Evolutionary conservation across 371 early-diverging fungal genomes (phyloP), one percentile per base, ranked within the genome.

Genomic region (Amoeboaphelidium protococcarum): DNA sequence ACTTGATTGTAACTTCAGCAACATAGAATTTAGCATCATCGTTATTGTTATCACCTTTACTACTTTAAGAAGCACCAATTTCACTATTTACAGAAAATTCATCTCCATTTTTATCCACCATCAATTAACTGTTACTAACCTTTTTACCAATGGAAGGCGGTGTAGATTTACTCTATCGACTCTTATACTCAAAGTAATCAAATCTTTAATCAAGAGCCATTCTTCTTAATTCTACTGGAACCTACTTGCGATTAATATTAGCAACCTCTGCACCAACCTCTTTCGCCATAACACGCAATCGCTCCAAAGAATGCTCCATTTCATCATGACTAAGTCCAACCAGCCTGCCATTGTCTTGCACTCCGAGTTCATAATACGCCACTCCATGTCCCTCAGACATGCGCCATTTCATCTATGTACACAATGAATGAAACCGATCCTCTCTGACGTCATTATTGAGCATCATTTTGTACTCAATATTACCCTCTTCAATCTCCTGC

Each of bases 391-490:
- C 90, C 53, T 89, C 86, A 13, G 80, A 67, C 25, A 89, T 57
- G 47, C 89, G 68, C 83, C 87, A 84, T 51, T 82, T 81, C 50
- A 88, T 61, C 63, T 88, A 86, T 1, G 85, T 87, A n/a, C 82
- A 72, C 10, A 89, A 60, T 48, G 86, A 87, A 47, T 77, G 75
- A 26, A 82, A 54, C 4, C 86, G 68, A 48, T 76, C 74, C 2
- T 75, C 72, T 23, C 74, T 66, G n/a, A 80, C 61, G n/a, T n/a
- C n/a, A n/a, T n/a, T n/a, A n/a, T n/a, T n/a, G 42, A 87, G 63
- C 57, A 83, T 83, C 26, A 82, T 68, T 66, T 82, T 86, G 64
- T 84, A 84, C 55, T 86, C 83, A 41, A 89, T 72, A 57, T 83
- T 83, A 25, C 89, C 89, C 41, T 76, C 68, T 46, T 89, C 89